Evolutionary conservation across 2,329 filamentous ascomycete species (phyloP).

Genomic region (Fusarium nurragi): DNA sequence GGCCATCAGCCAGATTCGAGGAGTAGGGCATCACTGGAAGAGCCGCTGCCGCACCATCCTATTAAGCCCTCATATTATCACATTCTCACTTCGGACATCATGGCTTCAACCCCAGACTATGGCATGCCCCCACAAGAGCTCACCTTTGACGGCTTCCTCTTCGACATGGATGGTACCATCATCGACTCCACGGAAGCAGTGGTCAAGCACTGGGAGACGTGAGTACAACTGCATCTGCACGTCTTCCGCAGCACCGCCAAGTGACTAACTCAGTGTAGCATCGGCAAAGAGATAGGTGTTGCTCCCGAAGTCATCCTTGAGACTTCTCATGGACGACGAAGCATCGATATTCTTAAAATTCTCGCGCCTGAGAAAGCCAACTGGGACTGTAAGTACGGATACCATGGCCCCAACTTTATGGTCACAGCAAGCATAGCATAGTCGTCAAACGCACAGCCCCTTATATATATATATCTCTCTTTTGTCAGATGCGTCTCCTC

Average conservation of each 20-base stretch:
- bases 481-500: slow-evolving; percentile 1
- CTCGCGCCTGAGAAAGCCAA: slow-evolving; percentile 87
- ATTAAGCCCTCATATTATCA: neutral
- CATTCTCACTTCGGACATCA: slow-evolving; percentile 25
- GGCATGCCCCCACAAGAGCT: slow-evolving; percentile 56
- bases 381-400: slow-evolving; percentile 92
- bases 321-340: slow-evolving; percentile 89
- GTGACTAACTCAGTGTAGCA: slow-evolving; percentile 55
- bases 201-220: slow-evolving; percentile 80
- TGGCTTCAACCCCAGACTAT: slow-evolving; percentile 52
- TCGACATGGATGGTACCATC: slow-evolving; percentile 85
- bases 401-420: neutral
- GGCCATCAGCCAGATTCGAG: neutral
- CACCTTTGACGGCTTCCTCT: slow-evolving; percentile 67
- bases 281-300: slow-evolving; percentile 84
- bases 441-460: neutral
- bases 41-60: neutral
- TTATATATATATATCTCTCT: neutral
- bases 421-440: neutral
- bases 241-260: neutral
- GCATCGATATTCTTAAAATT: slow-evolving; percentile 84
- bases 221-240: slow-evolving; percentile 42
- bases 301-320: slow-evolving; percentile 85
- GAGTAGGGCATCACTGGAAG: neutral
- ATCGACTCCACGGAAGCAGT: slow-evolving; percentile 84